Conservation (phyloP, 305 asterid genomes). For the Fraxinus greggii region DNA sequence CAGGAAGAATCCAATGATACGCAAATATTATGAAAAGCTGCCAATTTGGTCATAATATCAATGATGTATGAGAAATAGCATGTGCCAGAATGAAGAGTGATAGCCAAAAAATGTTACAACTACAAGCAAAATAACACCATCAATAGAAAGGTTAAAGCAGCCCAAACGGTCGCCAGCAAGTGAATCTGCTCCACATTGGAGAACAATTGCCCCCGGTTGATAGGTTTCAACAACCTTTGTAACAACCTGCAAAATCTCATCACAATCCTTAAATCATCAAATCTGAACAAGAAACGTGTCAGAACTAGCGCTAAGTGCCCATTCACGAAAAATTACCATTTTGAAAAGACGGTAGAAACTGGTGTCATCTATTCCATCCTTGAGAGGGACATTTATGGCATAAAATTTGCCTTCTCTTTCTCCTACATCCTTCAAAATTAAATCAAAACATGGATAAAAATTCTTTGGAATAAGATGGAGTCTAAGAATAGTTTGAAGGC, state of each 20-base stretch:
- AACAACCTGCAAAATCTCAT: slow-evolving; percentile 61
- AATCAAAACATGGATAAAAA: slow-evolving; percentile 25
- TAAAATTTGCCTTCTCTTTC: slow-evolving; percentile 91
- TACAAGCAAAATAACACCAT: slow-evolving; percentile 68
- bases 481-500: slow-evolving; percentile 5
- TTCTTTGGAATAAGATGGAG: slow-evolving; percentile 19
- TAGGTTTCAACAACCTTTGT: slow-evolving; percentile 86
- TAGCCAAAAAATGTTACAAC: slow-evolving; percentile 25
- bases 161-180: slow-evolving; percentile 99
- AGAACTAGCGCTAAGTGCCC: background rate
- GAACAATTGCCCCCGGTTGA: slow-evolving; percentile 92
- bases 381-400: slow-evolving; percentile 94
- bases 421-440: slow-evolving; percentile 79
- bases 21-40: slow-evolving; percentile 11
- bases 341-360: slow-evolving; percentile 86
- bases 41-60: background rate
- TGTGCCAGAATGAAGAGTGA: slow-evolving; percentile 1
- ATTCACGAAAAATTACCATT: slow-evolving; percentile 47
- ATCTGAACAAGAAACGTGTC: slow-evolving; percentile 1
- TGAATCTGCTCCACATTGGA: slow-evolving; percentile 97
- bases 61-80: background rate
- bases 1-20: slow-evolving; percentile 22
- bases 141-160: slow-evolving; percentile 97
- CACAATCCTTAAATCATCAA: slow-evolving; percentile 21
- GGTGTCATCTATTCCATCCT: slow-evolving; percentile 91